These are phyloP conservation scores for Apocynum venetum DNA, from an alignment of 257 asterid species.

Conservation along the genomic window DNA sequence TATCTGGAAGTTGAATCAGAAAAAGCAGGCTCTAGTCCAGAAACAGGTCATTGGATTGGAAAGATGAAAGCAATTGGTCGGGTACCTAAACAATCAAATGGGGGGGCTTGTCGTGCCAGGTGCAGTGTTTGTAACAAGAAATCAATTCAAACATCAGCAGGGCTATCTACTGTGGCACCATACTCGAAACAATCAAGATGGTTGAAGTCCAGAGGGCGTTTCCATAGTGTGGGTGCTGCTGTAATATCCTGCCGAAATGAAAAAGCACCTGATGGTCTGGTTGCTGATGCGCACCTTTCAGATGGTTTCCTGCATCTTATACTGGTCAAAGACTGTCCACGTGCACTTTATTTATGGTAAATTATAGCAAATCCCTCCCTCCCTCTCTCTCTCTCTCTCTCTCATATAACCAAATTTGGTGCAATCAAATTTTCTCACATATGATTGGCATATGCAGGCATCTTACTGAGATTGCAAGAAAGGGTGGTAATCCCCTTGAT, in stretches of 20 bases:
- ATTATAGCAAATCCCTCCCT: background rate
- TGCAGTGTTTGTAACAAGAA: slow-evolving; percentile 63
- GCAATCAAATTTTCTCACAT: background rate
- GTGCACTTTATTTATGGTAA: slow-evolving; percentile 72
- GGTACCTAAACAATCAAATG: slow-evolving; percentile 38
- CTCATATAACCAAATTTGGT: background rate
- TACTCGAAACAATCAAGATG: slow-evolving; percentile 52
- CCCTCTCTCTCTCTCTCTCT: slow-evolving; percentile 1
- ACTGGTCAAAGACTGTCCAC: slow-evolving; percentile 83
- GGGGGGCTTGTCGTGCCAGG: slow-evolving; percentile 62
- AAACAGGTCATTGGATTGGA: slow-evolving; percentile 33
- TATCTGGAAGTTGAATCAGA: slow-evolving; percentile 69
- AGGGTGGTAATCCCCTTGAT: slow-evolving; percentile 82
- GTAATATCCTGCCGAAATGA: slow-evolving; percentile 93
- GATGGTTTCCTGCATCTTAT: slow-evolving; percentile 90
- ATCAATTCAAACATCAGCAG: slow-evolving; percentile 25
- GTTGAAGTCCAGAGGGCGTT: slow-evolving; percentile 69
- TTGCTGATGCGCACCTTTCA: slow-evolving; percentile 96
- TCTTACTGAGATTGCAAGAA: slow-evolving; percentile 78
- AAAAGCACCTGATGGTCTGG: slow-evolving; percentile 92
- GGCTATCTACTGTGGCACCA: slow-evolving; percentile 26
- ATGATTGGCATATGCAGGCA: slow-evolving; percentile 51
- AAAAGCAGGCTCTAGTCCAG: slow-evolving; percentile 29
- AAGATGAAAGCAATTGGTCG: slow-evolving; percentile 35
- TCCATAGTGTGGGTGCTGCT: slow-evolving; percentile 88